Evolutionary conservation across 805 yeast species (phyloP), one percentile per base, ranked within the genome.

Genomic region (Hanseniaspora valbyensis): DNA sequence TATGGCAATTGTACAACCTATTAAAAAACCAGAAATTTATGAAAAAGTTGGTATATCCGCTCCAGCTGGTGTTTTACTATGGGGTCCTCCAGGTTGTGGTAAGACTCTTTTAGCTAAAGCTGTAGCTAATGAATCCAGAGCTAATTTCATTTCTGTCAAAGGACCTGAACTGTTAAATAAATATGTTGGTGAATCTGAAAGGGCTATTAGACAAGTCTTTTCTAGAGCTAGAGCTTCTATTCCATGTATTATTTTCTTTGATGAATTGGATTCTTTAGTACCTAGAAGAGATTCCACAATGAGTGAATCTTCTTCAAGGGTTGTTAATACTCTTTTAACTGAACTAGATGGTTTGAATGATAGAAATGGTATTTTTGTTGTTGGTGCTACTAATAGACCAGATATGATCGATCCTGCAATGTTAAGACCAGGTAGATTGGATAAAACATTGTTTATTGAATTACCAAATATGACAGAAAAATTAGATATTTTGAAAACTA

Each of bases 1-100:
- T 61, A 87, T 88, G 92, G 95, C 97, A 13, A 87, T 92, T 55
- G 98, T 92, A 1, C 96, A 90, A 63, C 98, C 98, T 0, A 89
- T 92, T 57, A 81, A 82, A 60, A 77, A 85, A 55, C 98, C 98
- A 1, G 96, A 90, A 55, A 68, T 90, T 19, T 92, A 84, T 61
- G 80, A 78, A 55, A 78, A 80, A 53, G 96, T 89, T 10, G 98
- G 98, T 65, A 89, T 92, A 39, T 78, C 87, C 50, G 96, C 96
- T 0, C 97, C 97, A 2, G 88, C 95, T 0, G 98, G 98, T 52
- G 98, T 92, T 1, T 68, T 92, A 24, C 75, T 92, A 72, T 92
- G 98, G 98, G 98, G 98, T 0, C 98, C 98, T 1, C 98, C 98
- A 2, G 98, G 98, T 33, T 92, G 97, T 69, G 98, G 98, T 74